Conservation (phyloP, 1,139 yeast genomes). For the Blastobotrys apis region DNA sequence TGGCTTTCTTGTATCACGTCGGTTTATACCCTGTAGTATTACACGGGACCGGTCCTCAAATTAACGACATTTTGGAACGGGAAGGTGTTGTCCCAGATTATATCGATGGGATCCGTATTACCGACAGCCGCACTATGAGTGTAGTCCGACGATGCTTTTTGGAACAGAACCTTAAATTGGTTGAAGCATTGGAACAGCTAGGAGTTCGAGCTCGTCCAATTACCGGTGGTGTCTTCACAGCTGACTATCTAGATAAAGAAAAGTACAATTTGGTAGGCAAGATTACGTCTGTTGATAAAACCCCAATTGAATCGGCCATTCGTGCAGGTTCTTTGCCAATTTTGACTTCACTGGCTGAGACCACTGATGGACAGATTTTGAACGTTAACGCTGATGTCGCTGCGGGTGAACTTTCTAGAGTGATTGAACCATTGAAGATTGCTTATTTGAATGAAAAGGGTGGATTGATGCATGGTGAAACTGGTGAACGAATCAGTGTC, state of each 20-base stretch:
- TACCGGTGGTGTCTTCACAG: conserved; percentile 95
- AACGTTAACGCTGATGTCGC: conserved; percentile 99
- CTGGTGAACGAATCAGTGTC: conserved; percentile 83
- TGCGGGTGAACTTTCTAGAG: conserved; percentile 96
- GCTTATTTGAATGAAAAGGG: conserved; percentile 97
- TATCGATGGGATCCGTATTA: conserved; percentile 93
- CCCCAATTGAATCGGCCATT: conserved; percentile 90
- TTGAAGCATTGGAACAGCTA: conserved; percentile 90
- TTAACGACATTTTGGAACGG: conserved; percentile 84
- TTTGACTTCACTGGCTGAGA: conserved; percentile 92
- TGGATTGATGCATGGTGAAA: conserved; percentile 87
- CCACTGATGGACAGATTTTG: conserved; percentile 91
- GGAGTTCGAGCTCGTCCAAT: conserved; percentile 99
- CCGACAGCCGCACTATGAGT: conserved; percentile 91
- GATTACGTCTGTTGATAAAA: conserved; percentile 78
- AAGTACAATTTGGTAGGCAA: conserved; percentile 92
- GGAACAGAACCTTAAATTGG: conserved; percentile 90
- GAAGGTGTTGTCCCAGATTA: conserved; percentile 96
- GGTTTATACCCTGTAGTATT: conserved; percentile 95
- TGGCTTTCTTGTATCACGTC: conserved; percentile 93
- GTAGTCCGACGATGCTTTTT: conserved; percentile 93
- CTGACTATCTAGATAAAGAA: conserved; percentile 84
- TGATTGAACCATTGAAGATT: conserved; percentile 91
- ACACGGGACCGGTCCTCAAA: conserved; percentile 99
- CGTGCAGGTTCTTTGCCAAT: conserved; percentile 96